Base-by-base conservation (phyloP, 192 early-diverging fungal species). In the Oehlia diaphana region DNA sequence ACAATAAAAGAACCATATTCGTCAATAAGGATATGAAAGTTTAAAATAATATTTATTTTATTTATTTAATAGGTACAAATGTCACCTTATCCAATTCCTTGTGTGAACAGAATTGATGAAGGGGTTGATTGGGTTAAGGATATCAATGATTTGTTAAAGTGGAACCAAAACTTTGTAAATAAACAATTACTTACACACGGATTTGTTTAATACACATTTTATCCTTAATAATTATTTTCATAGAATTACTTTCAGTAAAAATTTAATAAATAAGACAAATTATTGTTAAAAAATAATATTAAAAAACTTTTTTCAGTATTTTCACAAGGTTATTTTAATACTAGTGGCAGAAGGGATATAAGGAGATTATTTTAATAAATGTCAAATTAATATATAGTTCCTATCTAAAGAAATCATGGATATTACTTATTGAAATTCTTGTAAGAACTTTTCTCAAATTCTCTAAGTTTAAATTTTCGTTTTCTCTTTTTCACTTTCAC, bases 101-200 rank as follows among this genome's bases (percentile, higher is more conserved):
- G 92, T 73, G 90, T 96, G 44, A 93, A 90, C 42, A 76, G 92
- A 9, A 87, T 88, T 28, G 85, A 90, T 76, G 85, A 89, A 65
- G 91, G 89, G 0, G 86, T 87, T 26, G 92, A 92, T 33, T 97
- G 95, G 95, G 90, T 91, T 33, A 86, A 88, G 75, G 94, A 94
- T 81, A 94, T 97, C 80, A 96, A 94, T 82, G 88, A 93, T 63
- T 87, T 94, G 75, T 83, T 97, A 61, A 93, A 94, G 80, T 97
- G 95, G 89, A 97, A 97, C 79, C 93, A 96, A 77, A 86, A 84
- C 9, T 95, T 95, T 83, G 85, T 80, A 61, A 82, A 77, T 44
- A 85, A 82, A 74, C 33, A 70, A 42, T 39, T 44, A n/a, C 68
- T 70, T 70, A n/a, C 3, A 21, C 37, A 70, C 26, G 64, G 31